A percentile compares a stretch with the other conserved stretches of the same genome.
Evolutionary conservation across 768 basidiomycete genomes (phyloP).

Genomic region (Collybiopsis confluens): DNA sequence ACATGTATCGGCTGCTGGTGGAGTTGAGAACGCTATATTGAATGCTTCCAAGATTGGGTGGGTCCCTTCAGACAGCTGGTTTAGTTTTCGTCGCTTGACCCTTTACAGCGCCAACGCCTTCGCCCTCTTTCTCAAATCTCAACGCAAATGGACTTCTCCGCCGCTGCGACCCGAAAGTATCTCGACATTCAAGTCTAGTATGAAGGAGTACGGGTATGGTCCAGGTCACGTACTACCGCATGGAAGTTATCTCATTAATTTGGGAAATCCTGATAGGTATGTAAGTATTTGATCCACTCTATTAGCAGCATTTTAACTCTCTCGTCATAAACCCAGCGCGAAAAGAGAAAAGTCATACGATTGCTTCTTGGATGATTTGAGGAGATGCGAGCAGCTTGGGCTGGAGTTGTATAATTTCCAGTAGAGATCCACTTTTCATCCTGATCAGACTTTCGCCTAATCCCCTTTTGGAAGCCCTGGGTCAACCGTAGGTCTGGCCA

Average conservation of each 20-base stretch:
- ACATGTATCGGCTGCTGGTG: slow-evolving; percentile 79
- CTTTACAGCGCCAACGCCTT: slow-evolving; percentile 69
- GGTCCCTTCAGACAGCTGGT: slow-evolving; percentile 14
- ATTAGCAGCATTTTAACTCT: too few species aligned
- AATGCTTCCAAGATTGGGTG: slow-evolving; percentile 74
- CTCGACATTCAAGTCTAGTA: slow-evolving; percentile 51
- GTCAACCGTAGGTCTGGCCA: slow-evolving; percentile 71
- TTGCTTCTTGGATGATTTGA: slow-evolving; percentile 82
- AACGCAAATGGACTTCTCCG: slow-evolving; percentile 74
- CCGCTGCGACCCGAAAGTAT: slow-evolving; percentile 51
- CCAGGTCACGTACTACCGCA: slow-evolving; percentile 70
- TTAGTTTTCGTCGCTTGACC: background rate
- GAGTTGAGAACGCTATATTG: slow-evolving; percentile 66
- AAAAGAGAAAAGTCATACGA: slow-evolving; percentile 70
- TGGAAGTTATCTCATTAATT: slow-evolving; percentile 81
- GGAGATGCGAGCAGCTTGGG: slow-evolving; percentile 73
- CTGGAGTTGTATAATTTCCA: slow-evolving; percentile 81
- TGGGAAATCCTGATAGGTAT: slow-evolving; percentile 75
- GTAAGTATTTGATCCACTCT: too few species aligned
- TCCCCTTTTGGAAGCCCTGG: slow-evolving; percentile 52
- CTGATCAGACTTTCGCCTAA: background rate
- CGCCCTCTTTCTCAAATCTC: slow-evolving; percentile 81
- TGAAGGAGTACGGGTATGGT: slow-evolving; percentile 60
- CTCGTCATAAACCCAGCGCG: slow-evolving; percentile 31
- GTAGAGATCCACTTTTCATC: slow-evolving; percentile 35